Evolutionary conservation across 441 rosid genomes (phyloP), one percentile per base, ranked within the genome.

Genomic region (Aquilaria agallochum): DNA sequence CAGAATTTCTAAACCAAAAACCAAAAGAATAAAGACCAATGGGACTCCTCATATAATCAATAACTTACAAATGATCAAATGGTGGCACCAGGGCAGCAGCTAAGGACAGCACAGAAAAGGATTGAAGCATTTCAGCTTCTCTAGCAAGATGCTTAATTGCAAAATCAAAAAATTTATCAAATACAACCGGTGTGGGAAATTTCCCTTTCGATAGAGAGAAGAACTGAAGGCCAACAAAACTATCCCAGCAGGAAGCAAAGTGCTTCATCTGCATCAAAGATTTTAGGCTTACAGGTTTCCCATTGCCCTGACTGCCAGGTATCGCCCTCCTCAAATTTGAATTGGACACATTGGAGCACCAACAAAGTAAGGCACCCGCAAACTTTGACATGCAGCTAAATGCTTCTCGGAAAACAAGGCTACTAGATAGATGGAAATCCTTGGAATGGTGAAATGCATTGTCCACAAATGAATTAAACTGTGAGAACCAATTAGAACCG

Each of bases 81-180:
- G 93, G 83, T 11, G 93, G 89, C 56, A 90, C 70, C 53, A 90
- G 42, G 15, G 85, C 74, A 70, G 81, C 79, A 74, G 92, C 93
- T 57, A 90, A 76, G 2, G 93, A 87, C 68, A 90, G 74, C 45
- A 85, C 62, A 9, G 92, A 83, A 70, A 69, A 70, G 5, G 84
- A 77, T 53, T 81, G 86, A 36, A 84, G 74, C 60, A 72, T 74
- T 76, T 80, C 89, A 42, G 79, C 85, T 82, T 89, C 90, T 74
- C 83, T 75, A 56, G 71, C 51, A 40, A 89, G 70, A 44, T 68
- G 72, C 66, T 64, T 87, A 74, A 79, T 59, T 51, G 79, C 53
- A 33, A 74, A 79, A 67, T 81, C 80, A 2, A 88, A 72, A 47
- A 86, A 70, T 67, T 71, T 82, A 13, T 73, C 70, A 50, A 88